Evolutionary conservation across 208 protist species (phyloP), one percentile per base, ranked within the genome.

Genomic region (Trypanosoma caninum): DNA sequence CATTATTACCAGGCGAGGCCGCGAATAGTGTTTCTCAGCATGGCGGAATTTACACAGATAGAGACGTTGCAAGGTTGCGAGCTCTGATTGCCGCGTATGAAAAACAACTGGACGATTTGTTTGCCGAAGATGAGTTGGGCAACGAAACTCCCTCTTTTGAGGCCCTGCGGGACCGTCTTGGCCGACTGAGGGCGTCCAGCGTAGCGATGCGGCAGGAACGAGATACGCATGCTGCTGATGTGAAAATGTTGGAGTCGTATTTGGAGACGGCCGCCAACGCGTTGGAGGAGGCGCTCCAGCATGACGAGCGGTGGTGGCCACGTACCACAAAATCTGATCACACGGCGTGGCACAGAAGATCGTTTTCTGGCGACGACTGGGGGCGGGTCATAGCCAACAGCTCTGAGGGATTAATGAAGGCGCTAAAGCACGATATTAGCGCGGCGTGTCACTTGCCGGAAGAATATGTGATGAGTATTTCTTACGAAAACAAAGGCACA

Each of bases 221-320:
- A 13, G 65, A 72, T 59, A 31, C 48, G 20, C 65, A 72, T 16
- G 47, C 65, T 11, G 30, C 55, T 0, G 65, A 72, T 25, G 65
- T 58, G 20, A 55, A 59, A 20, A 72, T 72, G 65, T 51, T 74
- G 27, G 68, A 74, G 28, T 58, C 41, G 8, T 68, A 31, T 46
- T 27, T 74, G 3, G 59, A 61, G 38, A 64, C 59, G 3, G 68
- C 68, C 22, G 68, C 68, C 9, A 53, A 74, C 44, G 68, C 68
- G 0, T 47, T 74, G 46, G 68, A 74, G 41, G 52, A 66, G 37
- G 59, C 68, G 4, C 50, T 74, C 18, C 5, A 68, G 9, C 71
- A 77, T 37, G 71, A 77, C 31, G 71, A 77, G 45, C 71, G 71
- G 3, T 77, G 71, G 71, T 20, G 35, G 13, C 68, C 59, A n/a